These are phyloP conservation scores for Limonium bicolor DNA, from an alignment of 148 eudicot species.

Conservation along the genomic window DNA sequence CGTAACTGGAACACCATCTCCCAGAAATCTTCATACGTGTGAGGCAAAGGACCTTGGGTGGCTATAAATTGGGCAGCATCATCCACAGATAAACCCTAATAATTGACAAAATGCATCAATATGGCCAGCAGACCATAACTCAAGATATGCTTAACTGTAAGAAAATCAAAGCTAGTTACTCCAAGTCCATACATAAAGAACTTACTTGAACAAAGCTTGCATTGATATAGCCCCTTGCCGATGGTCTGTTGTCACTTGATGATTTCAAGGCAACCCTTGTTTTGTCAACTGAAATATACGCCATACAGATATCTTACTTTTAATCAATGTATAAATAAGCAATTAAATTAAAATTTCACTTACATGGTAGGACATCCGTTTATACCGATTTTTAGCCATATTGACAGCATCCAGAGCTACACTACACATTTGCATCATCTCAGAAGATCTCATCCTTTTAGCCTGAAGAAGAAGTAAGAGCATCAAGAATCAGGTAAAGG, in stretches of 20 bases:
- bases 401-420: slow-evolving; percentile 62
- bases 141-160: too few species aligned
- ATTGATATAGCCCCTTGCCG: slow-evolving; percentile 80
- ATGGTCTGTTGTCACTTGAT: slow-evolving; percentile 59
- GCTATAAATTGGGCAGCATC: slow-evolving; percentile 70
- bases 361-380: slow-evolving; percentile 82
- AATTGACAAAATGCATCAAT: slow-evolving; percentile 11
- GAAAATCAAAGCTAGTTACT: not conserved
- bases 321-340: not conserved
- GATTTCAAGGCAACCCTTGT: slow-evolving; percentile 69
- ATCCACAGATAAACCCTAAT: slow-evolving; percentile 51
- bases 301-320: slow-evolving; percentile 1
- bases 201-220: slow-evolving; percentile 69
- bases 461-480: slow-evolving; percentile 22
- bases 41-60: slow-evolving; percentile 88
- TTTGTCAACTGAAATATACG: slow-evolving; percentile 46
- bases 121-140: slow-evolving; percentile 5
- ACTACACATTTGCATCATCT: slow-evolving; percentile 34
- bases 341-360: not conserved
- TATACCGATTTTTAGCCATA: slow-evolving; percentile 66
- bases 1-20: slow-evolving; percentile 84
- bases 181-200: slow-evolving; percentile 1
- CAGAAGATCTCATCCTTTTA: slow-evolving; percentile 40
- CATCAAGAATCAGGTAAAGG: not conserved
- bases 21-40: slow-evolving; percentile 96